These are phyloP conservation scores for Fulvia fulva DNA, from an alignment of 2,329 filamentous ascomycete species.

Conservation along the genomic window DNA sequence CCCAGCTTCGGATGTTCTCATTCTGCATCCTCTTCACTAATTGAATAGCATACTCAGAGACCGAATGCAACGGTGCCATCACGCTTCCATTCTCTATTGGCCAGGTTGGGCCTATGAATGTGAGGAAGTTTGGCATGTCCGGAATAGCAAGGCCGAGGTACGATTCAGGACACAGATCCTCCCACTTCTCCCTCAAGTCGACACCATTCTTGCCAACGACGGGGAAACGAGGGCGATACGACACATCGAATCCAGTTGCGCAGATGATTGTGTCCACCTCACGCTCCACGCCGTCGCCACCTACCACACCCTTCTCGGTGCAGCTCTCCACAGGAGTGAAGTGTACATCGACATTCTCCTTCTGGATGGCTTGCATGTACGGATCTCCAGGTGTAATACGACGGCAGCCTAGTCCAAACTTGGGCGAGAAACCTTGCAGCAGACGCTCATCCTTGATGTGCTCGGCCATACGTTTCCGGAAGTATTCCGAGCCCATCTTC, in stretches of 20 bases:
- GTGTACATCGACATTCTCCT: slow-evolving; percentile 39
- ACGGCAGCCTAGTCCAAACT: slow-evolving; percentile 37
- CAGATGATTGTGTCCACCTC: slow-evolving; percentile 33
- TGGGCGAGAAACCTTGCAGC: background rate
- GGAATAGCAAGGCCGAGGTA: slow-evolving; percentile 43
- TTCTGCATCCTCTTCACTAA: slow-evolving; percentile 46
- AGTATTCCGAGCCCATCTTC: background rate
- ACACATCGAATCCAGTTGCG: slow-evolving; percentile 34
- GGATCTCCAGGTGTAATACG: slow-evolving; percentile 49
- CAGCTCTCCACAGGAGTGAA: background rate
- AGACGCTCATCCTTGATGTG: background rate
- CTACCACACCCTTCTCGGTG: background rate
- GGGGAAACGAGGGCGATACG: slow-evolving; percentile 24
- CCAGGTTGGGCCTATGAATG: slow-evolving; percentile 35
- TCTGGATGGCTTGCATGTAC: slow-evolving; percentile 47
- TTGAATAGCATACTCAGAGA: slow-evolving; percentile 40
- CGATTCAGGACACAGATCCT: slow-evolving; percentile 35
- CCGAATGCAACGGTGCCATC: slow-evolving; percentile 38
- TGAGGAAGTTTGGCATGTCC: slow-evolving; percentile 43
- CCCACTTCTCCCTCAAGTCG: slow-evolving; percentile 36
- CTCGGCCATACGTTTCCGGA: slow-evolving; percentile 4
- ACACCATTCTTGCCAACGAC: slow-evolving; percentile 20
- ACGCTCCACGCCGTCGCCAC: slow-evolving; percentile 13
- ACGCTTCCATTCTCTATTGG: slow-evolving; percentile 47
- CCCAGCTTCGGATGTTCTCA: slow-evolving; percentile 42